Percentiles rank a stretch among this genome's conserved stretches.
phyloP scores from a whole-genome alignment of 768 basidiomycete species.

The Termitomyces sp. region DNA sequence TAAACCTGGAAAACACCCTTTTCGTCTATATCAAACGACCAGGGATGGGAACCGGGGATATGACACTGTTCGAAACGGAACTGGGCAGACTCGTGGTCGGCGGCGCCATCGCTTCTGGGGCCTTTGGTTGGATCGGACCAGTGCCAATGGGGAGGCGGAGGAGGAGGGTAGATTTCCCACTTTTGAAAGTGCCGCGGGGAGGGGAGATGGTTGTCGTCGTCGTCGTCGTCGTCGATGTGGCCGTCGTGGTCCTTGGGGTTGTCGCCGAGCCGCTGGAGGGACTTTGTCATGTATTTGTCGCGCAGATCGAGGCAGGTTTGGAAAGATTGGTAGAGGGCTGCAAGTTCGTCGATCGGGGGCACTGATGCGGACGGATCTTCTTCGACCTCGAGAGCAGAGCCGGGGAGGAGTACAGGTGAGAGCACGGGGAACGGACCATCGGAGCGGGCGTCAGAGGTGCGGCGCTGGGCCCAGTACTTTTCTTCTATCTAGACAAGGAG shows the following conservation, averaged over 20 bases:
- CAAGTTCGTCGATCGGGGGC: slow-evolving; percentile 34
- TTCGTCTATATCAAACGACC: slow-evolving; percentile 72
- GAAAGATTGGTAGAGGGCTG: slow-evolving; percentile 63
- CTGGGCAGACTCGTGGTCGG: slow-evolving; percentile 8
- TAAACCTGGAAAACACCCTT: slow-evolving; percentile 93
- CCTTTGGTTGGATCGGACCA: slow-evolving; percentile 54
- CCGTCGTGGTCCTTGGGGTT: slow-evolving; percentile 92
- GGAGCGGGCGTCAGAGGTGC: slow-evolving; percentile 50
- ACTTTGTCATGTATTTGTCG: slow-evolving; percentile 90
- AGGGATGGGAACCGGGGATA: slow-evolving; percentile 46
- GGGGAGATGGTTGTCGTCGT: slow-evolving; percentile 12
- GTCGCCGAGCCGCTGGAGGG: slow-evolving; percentile 89
- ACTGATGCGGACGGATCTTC: slow-evolving; percentile 21
- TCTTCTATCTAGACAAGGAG: slow-evolving; percentile 56
- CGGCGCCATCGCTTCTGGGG: slow-evolving; percentile 35
- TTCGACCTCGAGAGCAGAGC: slow-evolving; percentile 28
- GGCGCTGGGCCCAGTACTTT: slow-evolving; percentile 63
- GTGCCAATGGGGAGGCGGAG: slow-evolving; percentile 96
- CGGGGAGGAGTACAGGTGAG: slow-evolving; percentile 21
- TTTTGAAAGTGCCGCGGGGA: slow-evolving; percentile 44
- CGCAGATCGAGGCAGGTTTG: slow-evolving; percentile 85
- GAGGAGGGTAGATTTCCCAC: slow-evolving; percentile 90
- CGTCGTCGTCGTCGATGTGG: slow-evolving; percentile 30
- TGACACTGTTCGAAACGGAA: background rate
- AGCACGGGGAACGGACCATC: slow-evolving; percentile 36